A percentile compares a stretch with the other conserved stretches of the same genome.
These are phyloP conservation scores for Aspergillus phoenicis DNA, from an alignment of 2,329 filamentous ascomycete genomes.

Conservation along the genomic window DNA sequence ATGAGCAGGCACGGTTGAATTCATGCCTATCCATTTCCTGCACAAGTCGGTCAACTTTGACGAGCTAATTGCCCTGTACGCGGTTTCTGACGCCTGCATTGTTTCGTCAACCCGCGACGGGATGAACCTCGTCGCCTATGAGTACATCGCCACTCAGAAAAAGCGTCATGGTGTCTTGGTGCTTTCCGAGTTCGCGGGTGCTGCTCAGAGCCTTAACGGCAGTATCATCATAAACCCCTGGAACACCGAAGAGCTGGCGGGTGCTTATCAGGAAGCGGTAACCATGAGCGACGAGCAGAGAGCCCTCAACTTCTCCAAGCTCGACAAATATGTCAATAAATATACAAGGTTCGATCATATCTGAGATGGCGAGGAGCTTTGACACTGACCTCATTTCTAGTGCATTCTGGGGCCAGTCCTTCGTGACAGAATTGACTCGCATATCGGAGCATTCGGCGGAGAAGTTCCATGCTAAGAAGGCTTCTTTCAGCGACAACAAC, in stretches of 20 bases:
- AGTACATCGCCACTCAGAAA: constrained; percentile 93
- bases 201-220: constrained; percentile 90
- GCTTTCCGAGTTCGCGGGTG: constrained; percentile 93
- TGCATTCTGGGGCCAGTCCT: constrained; percentile 94
- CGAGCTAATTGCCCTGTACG: constrained; percentile 90
- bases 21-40: constrained; percentile 98
- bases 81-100: constrained; percentile 86
- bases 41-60: constrained; percentile 96
- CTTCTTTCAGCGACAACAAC: constrained; percentile 15
- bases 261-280: constrained; percentile 92
- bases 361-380: background rate
- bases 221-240: constrained; percentile 95
- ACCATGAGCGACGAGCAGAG: constrained; percentile 92
- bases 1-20: constrained; percentile 78
- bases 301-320: constrained; percentile 82
- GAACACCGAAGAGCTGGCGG: constrained; percentile 95
- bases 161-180: constrained; percentile 92
- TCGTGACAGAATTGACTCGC: constrained; percentile 76
- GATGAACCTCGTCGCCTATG: constrained; percentile 98
- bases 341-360: constrained; percentile 70
- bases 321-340: constrained; percentile 94
- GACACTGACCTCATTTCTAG: constrained; percentile 45
- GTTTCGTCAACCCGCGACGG: constrained; percentile 96
- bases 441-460: constrained; percentile 52
- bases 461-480: constrained; percentile 39